phyloP scores from a whole-genome alignment of 2,329 filamentous ascomycete species.

The Neocatenulostroma microsporum region DNA sequence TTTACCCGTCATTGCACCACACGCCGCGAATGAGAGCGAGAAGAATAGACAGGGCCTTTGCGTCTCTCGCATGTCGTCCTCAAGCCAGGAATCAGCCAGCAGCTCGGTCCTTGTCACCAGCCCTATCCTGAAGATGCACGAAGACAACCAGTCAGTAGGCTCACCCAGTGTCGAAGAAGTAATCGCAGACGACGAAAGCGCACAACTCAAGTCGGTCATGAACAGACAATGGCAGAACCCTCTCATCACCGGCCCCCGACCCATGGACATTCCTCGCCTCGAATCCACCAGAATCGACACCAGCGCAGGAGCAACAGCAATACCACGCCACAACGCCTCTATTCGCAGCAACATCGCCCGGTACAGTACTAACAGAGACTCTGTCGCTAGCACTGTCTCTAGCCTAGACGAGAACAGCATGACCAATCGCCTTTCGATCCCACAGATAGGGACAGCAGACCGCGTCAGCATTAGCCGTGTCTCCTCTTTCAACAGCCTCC shows the following conservation, averaged over 20 bases:
- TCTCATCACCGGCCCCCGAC: conserved; percentile 26
- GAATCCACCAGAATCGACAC: conserved; percentile 11
- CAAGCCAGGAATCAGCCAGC: conserved; percentile 33
- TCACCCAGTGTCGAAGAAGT: conserved; percentile 23
- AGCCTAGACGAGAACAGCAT: conserved; percentile 10
- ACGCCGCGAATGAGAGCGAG: conserved; percentile 4
- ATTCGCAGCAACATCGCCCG: conserved; percentile 22
- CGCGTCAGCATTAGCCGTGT: conserved; percentile 21
- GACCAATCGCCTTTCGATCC: conserved; percentile 24
- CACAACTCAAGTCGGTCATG: conserved; percentile 29
- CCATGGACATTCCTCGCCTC: conserved; percentile 2
- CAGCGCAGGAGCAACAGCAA: conserved; percentile 17
- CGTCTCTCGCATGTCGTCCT: conserved; percentile 33
- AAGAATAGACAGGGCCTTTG: conserved; percentile 15
- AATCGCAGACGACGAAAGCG: conserved; percentile 20
- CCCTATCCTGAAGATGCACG: conserved; percentile 24
- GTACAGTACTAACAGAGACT: conserved; percentile 18
- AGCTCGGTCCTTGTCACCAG: conserved; percentile 37
- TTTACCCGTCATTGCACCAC: conserved; percentile 29
- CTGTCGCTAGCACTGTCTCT: conserved; percentile 18
- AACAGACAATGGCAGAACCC: conserved; percentile 31
- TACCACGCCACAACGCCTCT: conserved; percentile 25
- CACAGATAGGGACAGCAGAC: conserved; percentile 29
- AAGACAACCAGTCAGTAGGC: conserved; percentile 11
- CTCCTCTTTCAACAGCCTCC: conserved; percentile 6